phyloP scores from a whole-genome alignment of 768 basidiomycete species.

The Boletus tylopilopsis region DNA sequence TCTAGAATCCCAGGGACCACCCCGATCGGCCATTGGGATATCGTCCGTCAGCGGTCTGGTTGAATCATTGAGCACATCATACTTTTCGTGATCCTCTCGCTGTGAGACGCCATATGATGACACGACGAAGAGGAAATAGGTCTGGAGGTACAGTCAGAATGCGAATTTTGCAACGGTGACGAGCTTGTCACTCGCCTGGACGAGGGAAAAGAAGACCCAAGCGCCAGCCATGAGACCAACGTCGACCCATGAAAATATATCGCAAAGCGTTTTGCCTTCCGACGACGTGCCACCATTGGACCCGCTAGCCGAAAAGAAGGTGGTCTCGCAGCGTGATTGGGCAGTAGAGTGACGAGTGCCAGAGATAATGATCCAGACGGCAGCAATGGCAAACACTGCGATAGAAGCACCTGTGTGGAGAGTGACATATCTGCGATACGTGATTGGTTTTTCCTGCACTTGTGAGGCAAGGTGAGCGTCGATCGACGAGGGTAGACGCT shows the following conservation, averaged over 20 bases:
- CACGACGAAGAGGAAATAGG: slow-evolving; percentile 44
- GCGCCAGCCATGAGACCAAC: slow-evolving; percentile 88
- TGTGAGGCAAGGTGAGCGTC: slow-evolving; percentile 2
- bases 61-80: slow-evolving; percentile 66
- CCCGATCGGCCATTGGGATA: slow-evolving; percentile 61
- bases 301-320: slow-evolving; percentile 47
- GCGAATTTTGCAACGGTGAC: not conserved
- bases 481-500: not conserved
- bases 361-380: slow-evolving; percentile 79
- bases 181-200: slow-evolving; percentile 53
- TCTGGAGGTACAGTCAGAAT: slow-evolving; percentile 34
- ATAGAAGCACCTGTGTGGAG: slow-evolving; percentile 54
- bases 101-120: slow-evolving; percentile 70
- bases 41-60: slow-evolving; percentile 51
- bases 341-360: slow-evolving; percentile 74
- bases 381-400: slow-evolving; percentile 70
- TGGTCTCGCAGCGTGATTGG: slow-evolving; percentile 55
- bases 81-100: slow-evolving; percentile 76
- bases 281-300: slow-evolving; percentile 31
- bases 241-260: slow-evolving; percentile 90
- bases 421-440: slow-evolving; percentile 67
- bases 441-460: slow-evolving; percentile 57
- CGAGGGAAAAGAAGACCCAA: slow-evolving; percentile 75
- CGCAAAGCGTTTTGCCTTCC: slow-evolving; percentile 74
- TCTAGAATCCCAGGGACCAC: slow-evolving; percentile 68